Percentiles rank a stretch among this genome's conserved stretches.
Evolutionary conservation across 2,329 filamentous ascomycete genomes (phyloP).

Genomic region (Fusarium tupiense): DNA sequence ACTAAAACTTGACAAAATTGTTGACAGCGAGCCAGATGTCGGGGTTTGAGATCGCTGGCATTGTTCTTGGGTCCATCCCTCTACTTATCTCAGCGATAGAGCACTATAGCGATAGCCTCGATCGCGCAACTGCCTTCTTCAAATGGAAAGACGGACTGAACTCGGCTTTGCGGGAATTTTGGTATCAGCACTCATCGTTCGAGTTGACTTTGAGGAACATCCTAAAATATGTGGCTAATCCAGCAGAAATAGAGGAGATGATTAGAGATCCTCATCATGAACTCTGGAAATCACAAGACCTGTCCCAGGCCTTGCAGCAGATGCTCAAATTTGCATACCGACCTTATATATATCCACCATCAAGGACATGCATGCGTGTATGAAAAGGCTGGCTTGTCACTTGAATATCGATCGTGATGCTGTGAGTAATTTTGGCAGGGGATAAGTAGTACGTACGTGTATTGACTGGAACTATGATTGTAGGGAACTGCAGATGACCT

Average conservation of each 20-base stretch:
- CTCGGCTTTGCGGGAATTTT: neutral
- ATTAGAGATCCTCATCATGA: neutral
- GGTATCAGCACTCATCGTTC: neutral
- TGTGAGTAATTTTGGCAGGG: neutral
- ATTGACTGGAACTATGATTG: rapidly evolving
- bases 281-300: neutral
- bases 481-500: neutral
- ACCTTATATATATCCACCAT: neutral
- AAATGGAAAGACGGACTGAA: neutral
- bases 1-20: rapidly evolving
- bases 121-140: neutral
- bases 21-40: neutral
- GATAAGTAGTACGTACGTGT: too few species aligned
- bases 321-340: neutral
- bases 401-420: neutral
- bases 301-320: neutral
- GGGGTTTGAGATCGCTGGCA: neutral
- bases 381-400: neutral
- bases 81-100: neutral
- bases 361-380: neutral
- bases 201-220: neutral
- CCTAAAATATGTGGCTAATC: neutral
- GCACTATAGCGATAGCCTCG: neutral
- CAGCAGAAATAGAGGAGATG: neutral
- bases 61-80: neutral